Conservation (phyloP, 371 early-diverging fungal genomes). For the Mortierella polycephala region DNA sequence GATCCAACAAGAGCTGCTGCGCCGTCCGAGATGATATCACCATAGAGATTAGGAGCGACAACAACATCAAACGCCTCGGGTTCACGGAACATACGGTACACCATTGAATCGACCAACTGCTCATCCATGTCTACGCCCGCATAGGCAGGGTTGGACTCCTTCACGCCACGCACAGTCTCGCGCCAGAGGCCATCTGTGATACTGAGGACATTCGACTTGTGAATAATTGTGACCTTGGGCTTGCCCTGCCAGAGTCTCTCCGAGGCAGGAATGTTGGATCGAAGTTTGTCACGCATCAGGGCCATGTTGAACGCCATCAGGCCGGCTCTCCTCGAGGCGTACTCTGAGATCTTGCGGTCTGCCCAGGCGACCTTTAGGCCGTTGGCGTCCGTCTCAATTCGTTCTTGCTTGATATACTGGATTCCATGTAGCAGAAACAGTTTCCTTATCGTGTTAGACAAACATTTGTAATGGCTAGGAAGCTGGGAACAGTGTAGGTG, state of each 20-base stretch:
- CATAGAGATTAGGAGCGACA: constrained; percentile 96
- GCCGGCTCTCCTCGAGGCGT: constrained; percentile 87
- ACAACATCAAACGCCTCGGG: constrained; percentile 95
- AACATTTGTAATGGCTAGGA: too few species aligned
- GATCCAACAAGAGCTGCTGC: constrained; percentile 96
- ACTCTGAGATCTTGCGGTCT: constrained; percentile 88
- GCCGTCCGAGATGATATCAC: constrained; percentile 95
- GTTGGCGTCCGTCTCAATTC: constrained; percentile 73
- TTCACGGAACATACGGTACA: constrained; percentile 96
- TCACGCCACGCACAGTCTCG: constrained; percentile 83
- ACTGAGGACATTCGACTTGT: constrained; percentile 95
- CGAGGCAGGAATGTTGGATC: constrained; percentile 64
- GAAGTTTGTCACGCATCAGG: constrained; percentile 77
- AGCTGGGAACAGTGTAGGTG: background rate
- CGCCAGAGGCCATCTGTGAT: constrained; percentile 96
- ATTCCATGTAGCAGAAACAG: background rate
- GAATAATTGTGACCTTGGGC: constrained; percentile 93
- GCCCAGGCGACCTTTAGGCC: constrained; percentile 84
- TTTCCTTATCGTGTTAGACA: background rate
- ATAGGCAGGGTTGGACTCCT: constrained; percentile 70
- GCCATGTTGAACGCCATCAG: constrained; percentile 92
- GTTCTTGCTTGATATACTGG: constrained; percentile 89
- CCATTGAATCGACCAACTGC: constrained; percentile 97
- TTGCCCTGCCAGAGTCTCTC: constrained; percentile 73
- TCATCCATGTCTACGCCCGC: constrained; percentile 83